A percentile compares a stretch with the other conserved stretches of the same genome.
These are phyloP conservation scores for Yarrowia hollandica DNA, from an alignment of 805 yeast species.

Conservation along the genomic window DNA sequence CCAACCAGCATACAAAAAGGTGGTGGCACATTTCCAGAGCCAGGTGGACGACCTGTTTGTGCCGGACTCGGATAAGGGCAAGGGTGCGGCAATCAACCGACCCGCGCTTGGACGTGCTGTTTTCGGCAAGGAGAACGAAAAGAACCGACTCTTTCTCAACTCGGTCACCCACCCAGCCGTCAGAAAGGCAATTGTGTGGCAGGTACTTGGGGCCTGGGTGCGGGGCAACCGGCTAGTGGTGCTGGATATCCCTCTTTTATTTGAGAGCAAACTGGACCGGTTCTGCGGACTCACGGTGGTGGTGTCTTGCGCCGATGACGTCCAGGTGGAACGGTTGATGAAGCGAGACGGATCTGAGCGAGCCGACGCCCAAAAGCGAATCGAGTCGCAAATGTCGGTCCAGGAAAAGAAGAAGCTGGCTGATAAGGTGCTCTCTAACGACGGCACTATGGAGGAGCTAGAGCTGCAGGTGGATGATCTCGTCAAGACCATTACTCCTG, in stretches of 20 bases:
- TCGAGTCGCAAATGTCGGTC: constrained; percentile 72
- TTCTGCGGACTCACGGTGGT: constrained; percentile 72
- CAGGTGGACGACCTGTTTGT: constrained; percentile 51
- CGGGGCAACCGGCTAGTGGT: constrained; percentile 60
- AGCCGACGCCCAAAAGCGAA: constrained; percentile 71
- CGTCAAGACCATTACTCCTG: constrained; percentile 46
- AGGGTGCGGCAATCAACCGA: constrained; percentile 54
- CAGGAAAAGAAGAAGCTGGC: constrained; percentile 58
- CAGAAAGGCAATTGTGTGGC: constrained; percentile 60
- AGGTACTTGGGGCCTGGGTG: constrained; percentile 59
- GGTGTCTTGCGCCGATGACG: constrained; percentile 58
- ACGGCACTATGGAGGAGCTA: constrained; percentile 48
- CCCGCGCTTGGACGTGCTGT: constrained; percentile 74
- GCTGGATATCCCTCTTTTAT: constrained; percentile 86
- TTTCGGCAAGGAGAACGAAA: constrained; percentile 62
- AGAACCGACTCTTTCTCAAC: constrained; percentile 56
- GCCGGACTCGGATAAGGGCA: constrained; percentile 44
- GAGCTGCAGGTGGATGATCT: constrained; percentile 47
- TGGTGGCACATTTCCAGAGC: constrained; percentile 59
- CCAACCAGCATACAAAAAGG: constrained; percentile 61
- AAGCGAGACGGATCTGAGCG: constrained; percentile 63
- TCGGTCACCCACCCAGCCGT: constrained; percentile 87
- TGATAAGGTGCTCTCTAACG: constrained; percentile 69
- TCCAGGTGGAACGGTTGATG: constrained; percentile 64
- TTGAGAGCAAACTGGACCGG: constrained; percentile 70